These are phyloP conservation scores for Termitomyces eurrhizus DNA, from an alignment of 768 basidiomycete species.

Conservation along the genomic window DNA sequence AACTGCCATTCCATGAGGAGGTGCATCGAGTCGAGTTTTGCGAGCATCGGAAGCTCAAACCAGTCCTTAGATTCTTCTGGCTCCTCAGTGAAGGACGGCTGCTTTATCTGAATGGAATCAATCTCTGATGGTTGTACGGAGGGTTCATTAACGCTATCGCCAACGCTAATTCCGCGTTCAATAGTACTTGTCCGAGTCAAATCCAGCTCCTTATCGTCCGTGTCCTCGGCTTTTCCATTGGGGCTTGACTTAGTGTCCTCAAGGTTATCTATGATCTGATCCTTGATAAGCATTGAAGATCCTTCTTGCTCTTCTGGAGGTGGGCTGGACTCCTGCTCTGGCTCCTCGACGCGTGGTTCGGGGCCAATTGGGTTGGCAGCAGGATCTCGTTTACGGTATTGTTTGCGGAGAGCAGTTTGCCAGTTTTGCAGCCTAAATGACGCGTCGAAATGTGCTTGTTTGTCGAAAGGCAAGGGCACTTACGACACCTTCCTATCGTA, in stretches of 20 bases:
- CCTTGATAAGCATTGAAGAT: conserved; percentile 8
- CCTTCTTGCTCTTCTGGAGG: conserved; percentile 23
- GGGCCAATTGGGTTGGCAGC: conserved; percentile 69
- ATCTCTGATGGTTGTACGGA: conserved; percentile 17
- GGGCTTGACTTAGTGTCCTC: conserved; percentile 2
- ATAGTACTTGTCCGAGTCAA: conserved; percentile 18
- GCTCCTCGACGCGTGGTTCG: conserved; percentile 35
- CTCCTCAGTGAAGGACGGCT: conserved; percentile 10
- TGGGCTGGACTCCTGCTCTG: conserved; percentile 20
- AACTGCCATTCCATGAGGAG: conserved; percentile 84
- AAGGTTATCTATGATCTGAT: not conserved
- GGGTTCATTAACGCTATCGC: conserved; percentile 13
- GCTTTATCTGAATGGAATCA: conserved; percentile 9
- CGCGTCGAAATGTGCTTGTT: conserved; percentile 14
- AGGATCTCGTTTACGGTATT: conserved; percentile 73
- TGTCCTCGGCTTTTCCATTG: conserved; percentile 11
- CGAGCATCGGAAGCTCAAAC: conserved; percentile 65
- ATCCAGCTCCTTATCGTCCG: conserved; percentile 9
- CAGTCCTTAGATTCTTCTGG: conserved; percentile 55
- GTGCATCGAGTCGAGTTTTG: conserved; percentile 73
- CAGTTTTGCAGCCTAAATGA: conserved; percentile 63
- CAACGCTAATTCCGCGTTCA: conserved; percentile 16
- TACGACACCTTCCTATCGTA: conserved; percentile 67
- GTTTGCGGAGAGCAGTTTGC: conserved; percentile 74
- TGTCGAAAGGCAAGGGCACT: conserved; percentile 2